Conservation (phyloP, 2,329 filamentous ascomycete species). For the Diatrype stigma region DNA sequence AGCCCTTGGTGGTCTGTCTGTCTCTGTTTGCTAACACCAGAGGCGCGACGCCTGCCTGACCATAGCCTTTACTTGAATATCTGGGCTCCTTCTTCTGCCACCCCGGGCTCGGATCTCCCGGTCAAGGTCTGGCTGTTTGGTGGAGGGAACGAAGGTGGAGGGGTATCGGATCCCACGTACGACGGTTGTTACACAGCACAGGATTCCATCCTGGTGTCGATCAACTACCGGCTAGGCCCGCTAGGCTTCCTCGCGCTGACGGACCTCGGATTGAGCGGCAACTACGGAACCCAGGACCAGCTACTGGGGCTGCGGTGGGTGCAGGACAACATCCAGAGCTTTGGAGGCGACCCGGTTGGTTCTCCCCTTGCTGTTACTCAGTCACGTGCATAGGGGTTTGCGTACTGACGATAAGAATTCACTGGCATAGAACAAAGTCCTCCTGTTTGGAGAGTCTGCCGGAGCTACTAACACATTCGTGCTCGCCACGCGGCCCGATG, state of each 20-base stretch:
- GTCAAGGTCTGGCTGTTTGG: slow-evolving; percentile 24
- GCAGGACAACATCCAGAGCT: slow-evolving; percentile 39
- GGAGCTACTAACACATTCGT: slow-evolving; percentile 20
- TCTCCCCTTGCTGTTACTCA: not conserved
- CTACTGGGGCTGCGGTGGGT: slow-evolving; percentile 46
- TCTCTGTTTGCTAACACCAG: not conserved
- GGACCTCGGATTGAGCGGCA: slow-evolving; percentile 41
- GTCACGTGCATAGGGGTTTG: not conserved
- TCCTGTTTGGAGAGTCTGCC: slow-evolving; percentile 25
- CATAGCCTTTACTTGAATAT: slow-evolving; percentile 16
- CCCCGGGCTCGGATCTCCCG: slow-evolving; percentile 14
- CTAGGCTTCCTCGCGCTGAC: slow-evolving; percentile 41
- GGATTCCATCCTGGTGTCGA: slow-evolving; percentile 23
- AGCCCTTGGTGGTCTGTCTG: not conserved
- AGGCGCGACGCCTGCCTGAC: not conserved
- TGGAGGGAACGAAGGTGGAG: slow-evolving; percentile 18
- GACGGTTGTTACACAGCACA: slow-evolving; percentile 18
- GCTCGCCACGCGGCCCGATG: slow-evolving; percentile 22
- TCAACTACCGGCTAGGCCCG: slow-evolving; percentile 40
- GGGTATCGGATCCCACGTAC: slow-evolving; percentile 19
- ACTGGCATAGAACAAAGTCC: slow-evolving; percentile 16
- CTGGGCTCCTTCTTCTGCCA: slow-evolving; percentile 14
- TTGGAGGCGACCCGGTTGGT: slow-evolving; percentile 38
- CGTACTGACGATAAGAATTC: not conserved
- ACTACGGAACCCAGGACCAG: slow-evolving; percentile 47